Base-by-base conservation (phyloP, 306 rosid species). In the Ormosia semicastrata region DNA sequence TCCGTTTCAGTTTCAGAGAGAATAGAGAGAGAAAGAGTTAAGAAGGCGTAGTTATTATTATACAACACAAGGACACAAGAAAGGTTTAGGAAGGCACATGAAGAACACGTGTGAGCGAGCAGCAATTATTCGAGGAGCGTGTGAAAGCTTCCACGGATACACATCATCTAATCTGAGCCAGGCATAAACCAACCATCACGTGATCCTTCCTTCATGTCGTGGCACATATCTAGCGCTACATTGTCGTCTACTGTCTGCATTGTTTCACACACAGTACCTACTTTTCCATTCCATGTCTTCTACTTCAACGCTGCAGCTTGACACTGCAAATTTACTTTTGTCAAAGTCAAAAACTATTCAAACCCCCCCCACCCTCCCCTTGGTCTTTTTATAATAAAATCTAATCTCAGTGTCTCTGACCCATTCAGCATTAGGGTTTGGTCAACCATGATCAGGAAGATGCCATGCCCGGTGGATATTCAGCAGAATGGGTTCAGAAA, bases 91-190 rank as follows among this genome's bases (percentile, higher is more conserved):
- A 71, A 39, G 66, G 76, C 73, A 54, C 73, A 58, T 53, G 71
- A 18, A 41, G 54, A 43, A 64, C 71, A 76, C 89, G 84, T 79
- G 86, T 81, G 46, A 66, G 5, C 32, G 41, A 69, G 43, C 29
- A 71, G 8, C 3, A 6, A 12, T 73, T 24, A 24, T 1, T 0
- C 24, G 24, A 24, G 1, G 24, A 71, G 17, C 37, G 68, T 67
- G 87, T 30, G 75, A 8, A 29, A n/a, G 32, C 37, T 53, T 71
- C 71, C 64, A 76, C 37, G 50, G 15, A 32, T 37, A 13, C 13
- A 47, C 29, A 2, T 53, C 34, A 29, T 4, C 5, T 8, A 24
- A 24, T 12, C 54, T 49, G 6, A 50, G 17, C 18, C 56, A 15
- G 17, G 56, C 56, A 15, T 50, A 1, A 49, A 11, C 46, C 36